phyloP scores from a whole-genome alignment of 768 basidiomycete species.

The Lentinula raphanica region DNA sequence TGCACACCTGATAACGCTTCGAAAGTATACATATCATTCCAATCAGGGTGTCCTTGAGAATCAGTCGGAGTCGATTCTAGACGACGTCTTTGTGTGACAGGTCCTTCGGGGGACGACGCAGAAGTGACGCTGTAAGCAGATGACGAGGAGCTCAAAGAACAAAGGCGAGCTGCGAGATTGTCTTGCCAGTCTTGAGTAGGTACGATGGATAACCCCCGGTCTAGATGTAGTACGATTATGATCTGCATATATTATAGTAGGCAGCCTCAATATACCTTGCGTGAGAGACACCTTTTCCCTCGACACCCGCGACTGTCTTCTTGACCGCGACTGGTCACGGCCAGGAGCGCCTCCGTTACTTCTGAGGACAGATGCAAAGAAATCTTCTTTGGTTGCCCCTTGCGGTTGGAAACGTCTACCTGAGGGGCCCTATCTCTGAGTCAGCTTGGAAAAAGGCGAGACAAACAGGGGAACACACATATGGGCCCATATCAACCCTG shows the following conservation, averaged over 20 bases:
- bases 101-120: constrained; percentile 23
- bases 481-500: constrained; percentile 76
- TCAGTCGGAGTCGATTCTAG: constrained; percentile 29
- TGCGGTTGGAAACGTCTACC: constrained; percentile 58
- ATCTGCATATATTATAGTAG: not conserved
- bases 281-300: constrained; percentile 77
- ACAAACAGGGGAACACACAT: constrained; percentile 39
- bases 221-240: constrained; percentile 24
- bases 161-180: constrained; percentile 53
- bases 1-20: constrained; percentile 31
- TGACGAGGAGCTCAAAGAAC: constrained; percentile 17
- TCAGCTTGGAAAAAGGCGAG: constrained; percentile 7
- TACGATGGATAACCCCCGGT: constrained; percentile 52
- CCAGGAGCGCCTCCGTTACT: constrained; percentile 43
- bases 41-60: constrained; percentile 34
- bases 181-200: constrained; percentile 81
- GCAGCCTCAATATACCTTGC: constrained; percentile 35
- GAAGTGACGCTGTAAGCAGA: constrained; percentile 13
- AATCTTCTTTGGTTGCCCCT: constrained; percentile 70
- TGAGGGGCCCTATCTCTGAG: constrained; percentile 51
- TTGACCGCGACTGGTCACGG: constrained; percentile 54
- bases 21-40: constrained; percentile 58
- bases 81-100: constrained; percentile 42
- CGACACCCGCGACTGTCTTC: constrained; percentile 71
- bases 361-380: constrained; percentile 68